Evolutionary conservation across 1,284 basidiomycete species (phyloP).

Genomic region (Xerocomus amazonicus): DNA sequence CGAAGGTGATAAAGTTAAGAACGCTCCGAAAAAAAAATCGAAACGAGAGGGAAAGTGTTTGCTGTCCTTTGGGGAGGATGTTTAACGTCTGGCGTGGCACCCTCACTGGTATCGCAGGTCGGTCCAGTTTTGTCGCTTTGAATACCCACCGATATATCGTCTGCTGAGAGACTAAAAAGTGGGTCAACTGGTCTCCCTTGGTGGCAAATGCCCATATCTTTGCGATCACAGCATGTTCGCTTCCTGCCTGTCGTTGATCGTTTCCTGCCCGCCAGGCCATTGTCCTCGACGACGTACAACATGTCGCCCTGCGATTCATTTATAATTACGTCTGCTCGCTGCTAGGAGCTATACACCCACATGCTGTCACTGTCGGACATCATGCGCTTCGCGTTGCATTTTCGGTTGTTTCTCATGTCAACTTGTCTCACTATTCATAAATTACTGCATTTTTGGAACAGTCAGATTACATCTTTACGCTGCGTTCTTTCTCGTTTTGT

Average conservation of each 20-base stretch:
- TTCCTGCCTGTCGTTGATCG: neutral
- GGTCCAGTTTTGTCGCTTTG: neutral
- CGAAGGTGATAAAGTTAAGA: conserved; percentile 24
- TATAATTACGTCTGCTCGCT: conserved; percentile 15
- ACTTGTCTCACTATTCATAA: conserved; percentile 8
- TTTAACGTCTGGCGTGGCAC: conserved; percentile 8
- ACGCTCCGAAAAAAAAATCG: conserved; percentile 42
- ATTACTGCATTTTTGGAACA: conserved; percentile 3
- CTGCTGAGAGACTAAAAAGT: neutral
- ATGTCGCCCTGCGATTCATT: conserved; percentile 1
- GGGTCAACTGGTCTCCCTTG: neutral
- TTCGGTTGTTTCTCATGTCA: conserved; percentile 6
- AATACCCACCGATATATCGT: neutral
- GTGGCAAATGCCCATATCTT: neutral
- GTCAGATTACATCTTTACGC: neutral
- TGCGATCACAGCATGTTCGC: neutral
- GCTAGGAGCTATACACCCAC: neutral
- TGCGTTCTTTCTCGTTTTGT: neutral
- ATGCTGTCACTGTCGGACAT: conserved; percentile 7
- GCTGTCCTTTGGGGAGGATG: conserved; percentile 54
- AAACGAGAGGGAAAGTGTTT: conserved; percentile 50
- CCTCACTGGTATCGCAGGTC: conserved; percentile 1
- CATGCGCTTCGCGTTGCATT: conserved; percentile 7
- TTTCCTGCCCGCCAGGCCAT: too few species aligned
- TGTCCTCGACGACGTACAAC: neutral